Evolutionary conservation across 2,329 filamentous ascomycete genomes (phyloP).

Genomic region (Venturia effusa): DNA sequence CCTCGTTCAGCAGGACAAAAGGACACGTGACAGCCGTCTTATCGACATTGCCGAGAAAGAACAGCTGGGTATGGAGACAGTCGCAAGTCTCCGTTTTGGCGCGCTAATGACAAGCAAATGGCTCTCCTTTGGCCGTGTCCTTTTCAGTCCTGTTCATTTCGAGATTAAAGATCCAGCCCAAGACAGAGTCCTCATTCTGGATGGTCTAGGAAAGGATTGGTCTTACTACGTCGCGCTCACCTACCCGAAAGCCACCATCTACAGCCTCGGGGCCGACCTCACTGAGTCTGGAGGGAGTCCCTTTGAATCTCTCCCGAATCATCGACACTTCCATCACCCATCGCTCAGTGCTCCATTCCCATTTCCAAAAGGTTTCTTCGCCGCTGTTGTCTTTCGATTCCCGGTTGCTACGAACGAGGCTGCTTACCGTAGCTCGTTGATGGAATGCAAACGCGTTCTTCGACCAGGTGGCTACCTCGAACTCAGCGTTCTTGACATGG

Average conservation of each 20-base stretch:
- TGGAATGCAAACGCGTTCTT: conserved; percentile 66
- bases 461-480: conserved; percentile 73
- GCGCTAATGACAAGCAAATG: conserved; percentile 82
- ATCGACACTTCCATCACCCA: conserved; percentile 14
- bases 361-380: conserved; percentile 62
- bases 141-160: conserved; percentile 70
- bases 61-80: conserved; percentile 33
- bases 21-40: conserved; percentile 36
- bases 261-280: conserved; percentile 47
- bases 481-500: conserved; percentile 64
- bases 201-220: conserved; percentile 84
- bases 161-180: conserved; percentile 50
- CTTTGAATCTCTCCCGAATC: conserved; percentile 41
- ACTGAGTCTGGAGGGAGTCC: conserved; percentile 30
- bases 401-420: conserved; percentile 57
- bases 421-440: conserved; percentile 59
- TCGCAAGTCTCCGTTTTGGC: conserved; percentile 67
- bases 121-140: conserved; percentile 73
- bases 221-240: conserved; percentile 77
- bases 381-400: conserved; percentile 66
- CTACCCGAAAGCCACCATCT: conserved; percentile 64
- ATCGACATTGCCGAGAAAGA: conserved; percentile 31
- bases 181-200: conserved; percentile 62
- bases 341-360: conserved; percentile 12
- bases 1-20: conserved; percentile 10